Base-by-base conservation (phyloP, 306 rosid species). In the Calophaca sinica region DNA sequence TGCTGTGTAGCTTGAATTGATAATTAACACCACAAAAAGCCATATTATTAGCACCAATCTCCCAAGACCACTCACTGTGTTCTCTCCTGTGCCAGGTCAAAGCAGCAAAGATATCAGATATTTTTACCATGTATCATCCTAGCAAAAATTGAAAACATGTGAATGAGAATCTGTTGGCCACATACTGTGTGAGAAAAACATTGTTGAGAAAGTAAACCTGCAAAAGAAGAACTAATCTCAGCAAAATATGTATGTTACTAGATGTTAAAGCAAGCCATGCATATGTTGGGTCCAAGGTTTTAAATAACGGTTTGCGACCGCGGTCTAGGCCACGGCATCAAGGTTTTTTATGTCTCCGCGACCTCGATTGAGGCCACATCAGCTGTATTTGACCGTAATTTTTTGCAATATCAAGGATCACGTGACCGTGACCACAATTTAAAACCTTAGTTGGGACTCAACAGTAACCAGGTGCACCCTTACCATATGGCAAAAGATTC, bases 131-230 rank as follows among this genome's bases (percentile, higher is more conserved):
- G 38, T 57, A 49, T 10, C 62, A 59, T 50, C 48, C 9, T 42
- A 7, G 31, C 35, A 62, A n/a, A 52, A 66, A 36, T 42, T 67
- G 41, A 26, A 58, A 60, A 53, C 42, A 44, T 20, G 14, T 15
- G 36, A 57, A 70, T 64, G 70, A 65, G 75, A 77, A 32, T 52
- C 55, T 12, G 55, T 28, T 70, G 68, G 72, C 41, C 50, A 86
- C 97, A 1, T 92, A 94, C 99, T 86, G 82, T 92, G 99, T 42
- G 99, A 90, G 89, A 92, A 92, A 81, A 94, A 94, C 99, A 94
- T 94, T 5, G 99, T 94, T 51, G 99, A 94, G 89, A 92, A 88
- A 76, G 90, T 92, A 86, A 94, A 94, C 98, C 98, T 94, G 96
- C 91, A 86, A 85, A 62, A 78, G 62, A 59, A 81, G 53, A 81